Conservation (phyloP, 176 grass and related monocot genomes). For the Phyllostachys edulis region DNA sequence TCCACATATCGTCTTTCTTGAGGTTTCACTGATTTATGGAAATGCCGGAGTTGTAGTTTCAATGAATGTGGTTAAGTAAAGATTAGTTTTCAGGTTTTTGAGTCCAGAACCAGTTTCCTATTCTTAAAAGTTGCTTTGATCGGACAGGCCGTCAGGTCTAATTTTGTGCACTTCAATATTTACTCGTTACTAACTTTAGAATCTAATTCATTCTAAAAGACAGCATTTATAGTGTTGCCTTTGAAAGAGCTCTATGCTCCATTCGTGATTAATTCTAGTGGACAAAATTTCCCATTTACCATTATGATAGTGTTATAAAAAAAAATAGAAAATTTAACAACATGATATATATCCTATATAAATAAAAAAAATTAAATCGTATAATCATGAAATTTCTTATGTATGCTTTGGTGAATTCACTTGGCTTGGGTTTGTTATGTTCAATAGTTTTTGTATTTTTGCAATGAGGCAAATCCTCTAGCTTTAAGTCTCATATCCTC, state of each 20-base stretch:
- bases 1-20: not conserved
- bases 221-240: not conserved
- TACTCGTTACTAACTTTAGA: not conserved
- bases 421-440: not conserved
- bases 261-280: not conserved
- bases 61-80: not conserved
- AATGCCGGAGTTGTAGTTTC: not conserved
- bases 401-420: not conserved
- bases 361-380: not conserved
- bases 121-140: not conserved
- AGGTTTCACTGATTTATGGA: not conserved
- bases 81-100: too few species aligned
- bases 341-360: not conserved
- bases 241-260: not conserved
- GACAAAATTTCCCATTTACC: not conserved
- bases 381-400: not conserved
- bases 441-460: not conserved
- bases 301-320: not conserved
- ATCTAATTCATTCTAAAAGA: not conserved
- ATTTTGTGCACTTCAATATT: not conserved
- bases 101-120: not conserved
- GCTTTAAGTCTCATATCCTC: not conserved
- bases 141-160: not conserved
- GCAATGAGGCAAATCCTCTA: not conserved
- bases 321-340: not conserved